Base-by-base conservation (phyloP, 768 basidiomycete genomes). In the Rhodotorula taiwanensis region DNA sequence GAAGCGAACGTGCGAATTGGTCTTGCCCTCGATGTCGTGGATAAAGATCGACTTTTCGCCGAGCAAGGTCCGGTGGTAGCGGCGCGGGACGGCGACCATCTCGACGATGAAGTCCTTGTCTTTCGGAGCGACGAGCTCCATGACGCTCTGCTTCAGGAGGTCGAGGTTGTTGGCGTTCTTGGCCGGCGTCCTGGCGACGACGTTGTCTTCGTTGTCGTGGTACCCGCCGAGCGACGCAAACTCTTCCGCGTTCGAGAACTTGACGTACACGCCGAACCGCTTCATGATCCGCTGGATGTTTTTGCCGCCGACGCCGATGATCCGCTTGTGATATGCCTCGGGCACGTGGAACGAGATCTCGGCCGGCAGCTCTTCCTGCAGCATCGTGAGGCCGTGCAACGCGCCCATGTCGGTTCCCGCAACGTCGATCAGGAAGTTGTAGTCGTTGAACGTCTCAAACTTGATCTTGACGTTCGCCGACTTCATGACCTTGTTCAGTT, bases 231-330 rank as follows among this genome's bases (percentile, higher is more conserved):
- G 81, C 18, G 87, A 84, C 42, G 91, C 91, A 76, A 93, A 95
- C 75, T 98, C 94, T 71, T 98, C 94, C 16, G 90, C 90, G 75
- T 97, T 98, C 28, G 89, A 90, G 73, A 98, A 99, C 77, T 98
- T 98, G 77, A 99, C 94, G 77, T 97, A 98, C 27, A 97, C 94
- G n/a, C 94, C 94, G 70, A 87, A 95, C 75, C 94, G 91, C 80
- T 97, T 97, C 94, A 99, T 99, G 77, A 99, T 98, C 62, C 91
- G 84, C 76, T 98, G 94, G 63, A 99, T 97, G 77, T 91, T 98
- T 73, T 92, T 86, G 33, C 94, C 94, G 39, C 91, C 93, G 41
- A 97, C 93, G 64, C 94, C 94, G 70, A 99, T 99, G 75, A 99
- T 99, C 64, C 95, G 88, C 76, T 97, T 98, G 79, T 98, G 94